Evolutionary conservation across 345 rosid species (phyloP).

Genomic region (Gossypium herbaceum): DNA sequence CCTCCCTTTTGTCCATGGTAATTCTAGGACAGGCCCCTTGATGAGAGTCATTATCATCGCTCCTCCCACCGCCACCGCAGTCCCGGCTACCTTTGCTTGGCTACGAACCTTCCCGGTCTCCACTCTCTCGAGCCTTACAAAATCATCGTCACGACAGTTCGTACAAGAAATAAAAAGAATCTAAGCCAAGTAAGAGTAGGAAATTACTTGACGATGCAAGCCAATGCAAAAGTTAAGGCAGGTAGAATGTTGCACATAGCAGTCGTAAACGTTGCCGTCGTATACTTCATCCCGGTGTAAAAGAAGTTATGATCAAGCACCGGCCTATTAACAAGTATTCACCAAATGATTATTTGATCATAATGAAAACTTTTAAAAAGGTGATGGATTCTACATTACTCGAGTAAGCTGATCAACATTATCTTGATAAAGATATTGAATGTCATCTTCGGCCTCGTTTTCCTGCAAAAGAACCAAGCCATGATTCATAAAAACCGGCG

Average conservation of each 20-base stretch:
- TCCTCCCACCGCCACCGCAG: slow-evolving; percentile 40
- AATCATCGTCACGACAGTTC: not conserved
- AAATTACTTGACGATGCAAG: slow-evolving; percentile 50
- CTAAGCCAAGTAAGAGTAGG: not conserved
- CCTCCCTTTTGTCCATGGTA: slow-evolving; percentile 24
- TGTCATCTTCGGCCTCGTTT: slow-evolving; percentile 16
- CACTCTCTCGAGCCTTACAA: slow-evolving; percentile 34
- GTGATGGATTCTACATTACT: slow-evolving; percentile 40
- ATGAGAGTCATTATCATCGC: slow-evolving; percentile 49
- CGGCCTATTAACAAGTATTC: slow-evolving; percentile 22
- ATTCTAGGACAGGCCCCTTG: slow-evolving; percentile 31
- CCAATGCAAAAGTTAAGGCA: slow-evolving; percentile 60
- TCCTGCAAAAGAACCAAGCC: not conserved
- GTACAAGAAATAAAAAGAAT: not conserved
- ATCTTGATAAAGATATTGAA: not conserved
- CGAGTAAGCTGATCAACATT: slow-evolving; percentile 57
- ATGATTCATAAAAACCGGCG: not conserved
- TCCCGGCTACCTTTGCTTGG: slow-evolving; percentile 43
- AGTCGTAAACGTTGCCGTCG: slow-evolving; percentile 68
- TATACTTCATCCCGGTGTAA: slow-evolving; percentile 63
- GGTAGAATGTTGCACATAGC: slow-evolving; percentile 70
- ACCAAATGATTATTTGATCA: slow-evolving; percentile 10
- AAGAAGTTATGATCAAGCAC: slow-evolving; percentile 36
- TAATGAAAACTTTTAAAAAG: not conserved
- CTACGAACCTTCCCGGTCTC: slow-evolving; percentile 26